Evolutionary conservation across 495 filamentous ascomycete species (phyloP), one percentile per base, ranked within the genome.

Genomic region (Aspergillus mulundensis): DNA sequence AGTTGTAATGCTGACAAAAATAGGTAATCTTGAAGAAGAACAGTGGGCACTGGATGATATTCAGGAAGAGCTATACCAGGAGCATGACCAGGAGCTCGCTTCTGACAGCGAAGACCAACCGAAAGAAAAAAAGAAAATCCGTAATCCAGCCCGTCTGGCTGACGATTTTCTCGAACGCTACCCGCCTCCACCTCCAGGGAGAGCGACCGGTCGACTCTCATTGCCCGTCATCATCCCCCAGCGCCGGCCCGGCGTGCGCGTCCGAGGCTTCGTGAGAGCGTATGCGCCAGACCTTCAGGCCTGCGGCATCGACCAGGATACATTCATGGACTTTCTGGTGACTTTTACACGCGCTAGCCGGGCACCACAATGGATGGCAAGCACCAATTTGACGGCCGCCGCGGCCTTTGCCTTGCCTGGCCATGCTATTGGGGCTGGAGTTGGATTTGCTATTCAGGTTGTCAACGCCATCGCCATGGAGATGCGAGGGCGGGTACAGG

Each of bases 211-310:
- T 28, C 25, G 25, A 28, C 25, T 28, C 8, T 8, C 25, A 28
- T 28, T 28, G 25, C 76, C 80, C 2, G 75, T 83, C 16, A 70
- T 80, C 18, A 54, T 83, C 24, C 77, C 80, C 1, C 80, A 83
- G 56, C 63, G 75, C 19, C 68, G 80, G 39, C 79, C 79, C 2
- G 60, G 68, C 15, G 66, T 61, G 20, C 70, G 73, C 18, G 61
- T 56, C 7, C 66, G 76, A 5, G 79, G 78, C 3, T 82, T 81
- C 54, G 65, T 80, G 8, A 67, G 71, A 19, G 80, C 75, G 5
- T 83, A 83, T 62, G 73, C 80, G 1, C 80, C 78, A 7, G 61
- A 75, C 4, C 64, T 83, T 10, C 67, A 65, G 4, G 66, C 74
- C 12, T 68, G 59, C 32, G 77, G 72, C 2, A 71, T 83, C 54